A percentile compares a stretch with the other conserved stretches of the same genome.
Evolutionary conservation across 805 yeast species (phyloP).

Genomic region (Blastobotrys mokoenaii): DNA sequence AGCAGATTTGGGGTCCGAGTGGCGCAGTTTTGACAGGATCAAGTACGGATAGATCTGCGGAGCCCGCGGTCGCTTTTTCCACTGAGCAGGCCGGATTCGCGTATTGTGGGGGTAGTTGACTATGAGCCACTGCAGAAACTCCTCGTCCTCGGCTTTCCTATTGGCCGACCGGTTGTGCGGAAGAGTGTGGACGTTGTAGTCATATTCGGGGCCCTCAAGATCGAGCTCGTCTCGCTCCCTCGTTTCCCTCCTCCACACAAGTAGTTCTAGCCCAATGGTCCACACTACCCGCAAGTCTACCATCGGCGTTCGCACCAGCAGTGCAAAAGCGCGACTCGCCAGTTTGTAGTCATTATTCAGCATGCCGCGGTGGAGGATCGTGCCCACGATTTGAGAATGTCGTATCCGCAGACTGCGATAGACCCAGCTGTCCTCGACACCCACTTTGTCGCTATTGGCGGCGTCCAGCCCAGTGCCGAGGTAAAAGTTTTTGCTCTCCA

Average conservation of each 20-base stretch:
- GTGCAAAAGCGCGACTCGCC: constrained; percentile 15
- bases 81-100: background rate
- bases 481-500: background rate
- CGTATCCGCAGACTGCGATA: constrained; percentile 6
- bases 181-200: constrained; percentile 9
- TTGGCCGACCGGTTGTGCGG: background rate
- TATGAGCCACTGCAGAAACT: constrained; percentile 19
- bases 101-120: constrained; percentile 12
- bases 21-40: constrained; percentile 13
- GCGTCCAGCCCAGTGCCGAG: background rate
- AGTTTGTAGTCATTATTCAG: constrained; percentile 10
- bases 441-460: background rate
- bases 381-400: constrained; percentile 10
- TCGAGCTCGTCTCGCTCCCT: constrained; percentile 3
- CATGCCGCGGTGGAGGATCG: constrained; percentile 12
- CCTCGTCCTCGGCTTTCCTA: constrained; percentile 12
- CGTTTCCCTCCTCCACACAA: constrained; percentile 15
- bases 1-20: constrained; percentile 12
- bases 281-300: constrained; percentile 15
- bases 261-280: constrained; percentile 18
- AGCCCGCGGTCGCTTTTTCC: constrained; percentile 8
- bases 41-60: constrained; percentile 10
- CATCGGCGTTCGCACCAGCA: constrained; percentile 10
- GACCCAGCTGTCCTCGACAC: constrained; percentile 6
- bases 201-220: background rate